phyloP scores from a whole-genome alignment of 2,329 filamentous ascomycete genomes.

The Sodiomyces alkalinus region DNA sequence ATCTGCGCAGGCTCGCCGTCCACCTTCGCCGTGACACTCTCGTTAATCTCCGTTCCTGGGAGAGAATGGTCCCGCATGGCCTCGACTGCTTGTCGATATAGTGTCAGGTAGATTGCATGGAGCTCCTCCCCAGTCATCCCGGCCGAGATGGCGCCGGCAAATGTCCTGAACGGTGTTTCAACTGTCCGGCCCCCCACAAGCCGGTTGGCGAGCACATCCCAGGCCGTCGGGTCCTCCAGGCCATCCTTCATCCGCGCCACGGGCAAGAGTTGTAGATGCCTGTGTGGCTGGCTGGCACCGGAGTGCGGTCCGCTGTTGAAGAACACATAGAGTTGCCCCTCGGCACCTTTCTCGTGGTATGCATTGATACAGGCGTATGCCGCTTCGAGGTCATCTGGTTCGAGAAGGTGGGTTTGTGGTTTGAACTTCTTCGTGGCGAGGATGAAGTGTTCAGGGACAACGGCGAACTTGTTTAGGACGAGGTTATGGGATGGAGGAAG shows the following conservation, averaged over 20 bases:
- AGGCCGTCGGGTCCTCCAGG: constrained; percentile 19
- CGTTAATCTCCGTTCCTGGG: constrained; percentile 1
- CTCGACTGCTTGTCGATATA: constrained; percentile 29
- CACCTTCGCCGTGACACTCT: constrained; percentile 3
- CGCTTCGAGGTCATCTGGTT: constrained; percentile 42
- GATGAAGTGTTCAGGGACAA: constrained; percentile 58
- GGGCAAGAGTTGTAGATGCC: constrained; percentile 58
- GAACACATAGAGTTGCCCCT: constrained; percentile 41
- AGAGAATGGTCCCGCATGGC: constrained; percentile 17
- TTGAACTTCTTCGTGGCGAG: constrained; percentile 49
- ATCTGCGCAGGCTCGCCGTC: constrained; percentile 28
- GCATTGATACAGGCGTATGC: constrained; percentile 46
- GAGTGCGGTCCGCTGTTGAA: constrained; percentile 57
- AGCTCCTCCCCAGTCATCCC: constrained; percentile 21
- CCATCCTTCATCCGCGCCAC: constrained; percentile 46
- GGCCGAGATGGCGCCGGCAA: constrained; percentile 21
- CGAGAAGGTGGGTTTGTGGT: constrained; percentile 49
- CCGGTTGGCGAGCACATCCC: constrained; percentile 32
- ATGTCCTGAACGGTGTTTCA: constrained; percentile 27
- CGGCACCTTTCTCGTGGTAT: constrained; percentile 21
- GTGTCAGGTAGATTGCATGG: constrained; percentile 25
- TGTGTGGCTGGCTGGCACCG: constrained; percentile 56
- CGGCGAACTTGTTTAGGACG: constrained; percentile 61
- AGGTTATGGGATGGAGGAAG: constrained; percentile 43
- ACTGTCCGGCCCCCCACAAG: constrained; percentile 9